These are phyloP conservation scores for Ambispora gerdemannii DNA, from an alignment of 192 early-diverging fungal genomes.

Conservation along the genomic window DNA sequence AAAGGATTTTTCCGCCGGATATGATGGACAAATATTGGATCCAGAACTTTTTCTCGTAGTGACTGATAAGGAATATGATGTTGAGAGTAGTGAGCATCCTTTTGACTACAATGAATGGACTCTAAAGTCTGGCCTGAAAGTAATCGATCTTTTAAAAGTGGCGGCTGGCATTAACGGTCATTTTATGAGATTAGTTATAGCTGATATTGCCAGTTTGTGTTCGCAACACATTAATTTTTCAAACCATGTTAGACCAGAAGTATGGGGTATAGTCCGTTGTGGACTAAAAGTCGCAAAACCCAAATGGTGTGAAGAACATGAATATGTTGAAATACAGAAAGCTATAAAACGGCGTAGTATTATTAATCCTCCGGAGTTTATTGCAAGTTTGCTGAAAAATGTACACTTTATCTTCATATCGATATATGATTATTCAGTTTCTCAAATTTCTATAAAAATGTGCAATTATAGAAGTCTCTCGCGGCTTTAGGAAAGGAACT, in stretches of 20 bases:
- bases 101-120: constrained; percentile 16
- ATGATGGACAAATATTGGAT: constrained; percentile 24
- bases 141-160: constrained; percentile 29
- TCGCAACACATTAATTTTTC: constrained; percentile 19
- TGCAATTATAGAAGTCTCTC: constrained; percentile 24
- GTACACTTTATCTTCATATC: constrained; percentile 2
- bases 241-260: constrained; percentile 18
- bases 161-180: constrained; percentile 13
- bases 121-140: constrained; percentile 7
- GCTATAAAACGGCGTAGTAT: neutral
- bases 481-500: constrained; percentile 1
- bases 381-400: constrained; percentile 20
- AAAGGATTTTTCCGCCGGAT: constrained; percentile 21
- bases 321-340: constrained; percentile 27
- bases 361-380: constrained; percentile 20
- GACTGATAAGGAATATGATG: constrained; percentile 26
- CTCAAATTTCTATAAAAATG: constrained; percentile 15
- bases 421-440: constrained; percentile 7
- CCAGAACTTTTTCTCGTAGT: constrained; percentile 9
- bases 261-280: constrained; percentile 23
- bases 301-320: constrained; percentile 15
- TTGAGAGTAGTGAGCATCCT: constrained; percentile 3
- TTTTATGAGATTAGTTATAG: constrained; percentile 24
- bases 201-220: constrained; percentile 22
- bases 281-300: constrained; percentile 13